Base-by-base conservation (phyloP, 2,329 filamentous ascomycete species). In the Seiridium cupressi region DNA sequence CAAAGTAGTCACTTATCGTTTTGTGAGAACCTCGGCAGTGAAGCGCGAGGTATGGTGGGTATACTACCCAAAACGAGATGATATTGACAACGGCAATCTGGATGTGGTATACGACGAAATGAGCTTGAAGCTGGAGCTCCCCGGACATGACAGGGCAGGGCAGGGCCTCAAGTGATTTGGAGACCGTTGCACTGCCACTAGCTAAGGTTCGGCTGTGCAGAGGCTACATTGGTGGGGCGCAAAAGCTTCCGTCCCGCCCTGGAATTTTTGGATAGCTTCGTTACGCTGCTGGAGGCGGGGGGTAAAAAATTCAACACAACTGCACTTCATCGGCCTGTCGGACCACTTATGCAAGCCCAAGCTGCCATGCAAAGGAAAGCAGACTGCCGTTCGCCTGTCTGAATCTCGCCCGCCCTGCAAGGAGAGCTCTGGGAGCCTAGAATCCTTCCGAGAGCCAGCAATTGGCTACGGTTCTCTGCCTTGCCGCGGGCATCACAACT, bases 201-300 rank as follows among this genome's bases (percentile, higher is more conserved):
- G 38, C 38, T 42, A 42, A 42, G 38, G 38, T 42, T 42, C 38
- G 38, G 38, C 38, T 42, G 38, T 8, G 7, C 13, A 13, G 38
- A 42, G 13, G 7, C 38, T 42, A 42, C 18, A 26, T 26, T 26
- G 18, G 18, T 42, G 38, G 38, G 38, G 38, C 13, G 7, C 38
- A 8, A 42, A 42, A 42, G 13, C 38, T 42, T 42, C 7, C 49
- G 34, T 53, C 49, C 34, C 49, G 49, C 34, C 18, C 34, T 53
- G 35, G 38, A 53, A 53, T 26, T 53, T 53, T 53, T 53, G 49
- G 49, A 53, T 53, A 53, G 49, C 49, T 53, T 53, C 49, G 10
- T 11, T 49, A 11, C 18, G 46, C 47, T 26, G 32, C 47, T 26
- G 26, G 34, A n/a, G 9, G 10, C 10, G 32, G 49, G 13, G 18